A percentile compares a stretch with the other conserved stretches of the same genome.
phyloP scores from a whole-genome alignment of 2,329 filamentous ascomycete genomes.

The Bipolaris gigantea region DNA sequence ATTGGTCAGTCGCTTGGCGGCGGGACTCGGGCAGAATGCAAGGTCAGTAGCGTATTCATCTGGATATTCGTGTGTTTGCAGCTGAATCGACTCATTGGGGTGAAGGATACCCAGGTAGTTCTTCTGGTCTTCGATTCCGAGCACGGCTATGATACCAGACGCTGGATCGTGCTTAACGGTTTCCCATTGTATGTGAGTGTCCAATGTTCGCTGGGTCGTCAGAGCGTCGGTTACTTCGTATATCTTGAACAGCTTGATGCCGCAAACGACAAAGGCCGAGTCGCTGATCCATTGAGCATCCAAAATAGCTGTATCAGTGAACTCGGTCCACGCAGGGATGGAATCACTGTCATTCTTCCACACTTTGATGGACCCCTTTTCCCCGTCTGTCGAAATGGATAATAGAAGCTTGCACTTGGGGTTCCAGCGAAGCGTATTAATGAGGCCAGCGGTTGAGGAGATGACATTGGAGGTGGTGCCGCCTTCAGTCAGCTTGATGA shows the following conservation, averaged over 20 bases:
- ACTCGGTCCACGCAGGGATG: constrained; percentile 47
- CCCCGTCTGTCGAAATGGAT: constrained; percentile 45
- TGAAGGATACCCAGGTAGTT: constrained; percentile 43
- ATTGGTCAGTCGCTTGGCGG: constrained; percentile 19
- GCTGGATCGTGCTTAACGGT: constrained; percentile 45
- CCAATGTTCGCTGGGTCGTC: constrained; percentile 34
- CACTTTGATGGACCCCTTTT: constrained; percentile 44
- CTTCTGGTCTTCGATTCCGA: constrained; percentile 31
- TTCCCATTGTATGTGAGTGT: constrained; percentile 42
- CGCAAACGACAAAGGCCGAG: constrained; percentile 49
- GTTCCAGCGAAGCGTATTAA: constrained; percentile 45
- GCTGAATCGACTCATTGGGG: constrained; percentile 33
- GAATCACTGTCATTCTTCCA: constrained; percentile 42
- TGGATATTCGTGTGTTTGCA: constrained; percentile 39
- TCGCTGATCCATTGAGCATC: constrained; percentile 51
- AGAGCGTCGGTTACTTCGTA: constrained; percentile 41
- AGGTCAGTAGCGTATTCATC: constrained; percentile 46
- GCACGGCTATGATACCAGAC: constrained; percentile 46
- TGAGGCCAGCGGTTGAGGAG: constrained; percentile 43
- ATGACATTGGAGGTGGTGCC: constrained; percentile 37
- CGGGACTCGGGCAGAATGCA: constrained; percentile 43
- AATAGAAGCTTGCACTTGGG: constrained; percentile 37
- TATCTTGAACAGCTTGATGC: constrained; percentile 44
- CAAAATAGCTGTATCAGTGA: constrained; percentile 46
- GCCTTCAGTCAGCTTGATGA: constrained; percentile 39